Evolutionary conservation across 2,329 filamentous ascomycete genomes (phyloP), one percentile per base, ranked within the genome.

Genomic region (Raffaelea deltoideospora): DNA sequence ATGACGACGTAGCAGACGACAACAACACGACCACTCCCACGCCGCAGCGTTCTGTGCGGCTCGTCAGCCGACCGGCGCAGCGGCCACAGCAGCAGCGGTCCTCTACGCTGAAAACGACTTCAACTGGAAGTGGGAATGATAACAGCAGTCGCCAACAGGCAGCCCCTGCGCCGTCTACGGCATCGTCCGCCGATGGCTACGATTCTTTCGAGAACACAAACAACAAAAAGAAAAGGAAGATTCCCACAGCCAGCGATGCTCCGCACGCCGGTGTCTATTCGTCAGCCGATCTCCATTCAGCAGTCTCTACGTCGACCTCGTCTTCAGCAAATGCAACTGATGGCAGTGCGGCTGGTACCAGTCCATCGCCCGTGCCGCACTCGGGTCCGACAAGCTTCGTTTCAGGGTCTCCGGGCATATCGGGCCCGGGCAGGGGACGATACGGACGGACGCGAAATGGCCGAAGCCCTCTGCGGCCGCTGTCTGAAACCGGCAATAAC

Each of bases 141-240:
- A n/a, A n/a, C n/a, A n/a, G n/a, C n/a, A n/a, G n/a, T n/a, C n/a
- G 64, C 38, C 57, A 63, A 15, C 65, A 73, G 34, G 33, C 40
- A 1, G 26, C 78, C 34, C 69, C n/a, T n/a, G n/a, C n/a, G n/a
- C n/a, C 69, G 31, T 85, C 83, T 11, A 76, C 78, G 19, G 68
- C 72, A 6, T 79, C 78, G 5, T 80, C 79, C 3, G 63, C 73
- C 10, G 88, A 96, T 54, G 86, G 87, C 13, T 96, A 96, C 55
- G 90, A 98, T 56, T 90, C 85, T 7, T 93, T 95, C 50, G 90
- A 98, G 57, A 96, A 96, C 50, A 93, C 85, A 26, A 96, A 94
- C 56, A 98, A 98, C 55, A 98, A 98, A 60, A 98, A 96, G 65
- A 96, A 98, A 59, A 74, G 90, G 47, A 98, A 98, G 60, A 96